phyloP scores from a whole-genome alignment of 768 basidiomycete genomes.

The Lactifluus hygrophoroides region DNA sequence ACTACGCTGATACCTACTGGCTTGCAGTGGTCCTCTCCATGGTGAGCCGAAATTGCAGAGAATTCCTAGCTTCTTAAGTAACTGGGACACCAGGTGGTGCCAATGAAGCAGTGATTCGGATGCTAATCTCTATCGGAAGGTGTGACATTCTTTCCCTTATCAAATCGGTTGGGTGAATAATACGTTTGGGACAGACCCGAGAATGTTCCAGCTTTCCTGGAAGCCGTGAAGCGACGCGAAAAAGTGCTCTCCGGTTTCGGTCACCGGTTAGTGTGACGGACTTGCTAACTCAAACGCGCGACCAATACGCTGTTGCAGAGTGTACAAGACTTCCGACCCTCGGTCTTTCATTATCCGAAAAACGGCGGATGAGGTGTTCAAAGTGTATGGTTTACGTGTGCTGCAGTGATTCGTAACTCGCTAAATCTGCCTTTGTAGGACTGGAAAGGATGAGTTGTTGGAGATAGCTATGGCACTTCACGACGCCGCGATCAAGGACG shows the following conservation, averaged over 20 bases:
- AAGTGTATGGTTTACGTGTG: constrained; percentile 46
- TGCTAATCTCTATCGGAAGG: constrained; percentile 84
- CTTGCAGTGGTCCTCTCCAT: constrained; percentile 57
- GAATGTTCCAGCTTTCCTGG: constrained; percentile 79
- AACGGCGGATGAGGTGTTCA: constrained; percentile 88
- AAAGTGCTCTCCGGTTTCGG: constrained; percentile 88
- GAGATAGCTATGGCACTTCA: constrained; percentile 87
- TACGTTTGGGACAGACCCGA: constrained; percentile 48
- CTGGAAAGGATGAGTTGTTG: constrained; percentile 75
- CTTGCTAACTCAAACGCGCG: not conserved
- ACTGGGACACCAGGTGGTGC: constrained; percentile 53
- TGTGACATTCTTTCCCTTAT: constrained; percentile 29
- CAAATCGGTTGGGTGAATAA: not conserved
- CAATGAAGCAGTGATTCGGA: constrained; percentile 90
- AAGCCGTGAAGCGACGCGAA: constrained; percentile 80
- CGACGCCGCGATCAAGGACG: constrained; percentile 83
- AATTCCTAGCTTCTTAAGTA: not conserved
- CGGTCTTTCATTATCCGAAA: constrained; percentile 86
- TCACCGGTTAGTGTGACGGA: constrained; percentile 48
- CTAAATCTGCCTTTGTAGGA: constrained; percentile 36
- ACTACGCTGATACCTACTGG: not conserved
- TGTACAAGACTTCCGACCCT: constrained; percentile 85
- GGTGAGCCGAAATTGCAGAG: constrained; percentile 31
- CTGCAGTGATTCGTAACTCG: not conserved
- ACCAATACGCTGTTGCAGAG: constrained; percentile 27